Base-by-base conservation (phyloP, 306 rosid genomes). In the Geum urbanum region DNA sequence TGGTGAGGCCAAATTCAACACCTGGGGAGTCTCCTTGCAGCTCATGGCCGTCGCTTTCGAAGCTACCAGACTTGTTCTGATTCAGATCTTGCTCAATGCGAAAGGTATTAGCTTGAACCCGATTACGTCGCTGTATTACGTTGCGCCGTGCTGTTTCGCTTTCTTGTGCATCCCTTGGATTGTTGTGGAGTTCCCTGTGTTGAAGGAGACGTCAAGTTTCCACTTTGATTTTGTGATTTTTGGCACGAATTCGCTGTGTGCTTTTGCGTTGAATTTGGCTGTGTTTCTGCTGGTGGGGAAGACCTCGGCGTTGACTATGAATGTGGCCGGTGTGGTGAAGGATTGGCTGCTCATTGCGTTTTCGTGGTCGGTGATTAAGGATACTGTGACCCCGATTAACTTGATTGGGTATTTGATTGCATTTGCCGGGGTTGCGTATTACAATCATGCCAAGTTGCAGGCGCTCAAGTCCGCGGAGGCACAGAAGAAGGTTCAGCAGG, bases 301-400 rank as follows among this genome's bases (percentile, higher is more conserved):
- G 91, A 94, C 99, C 0, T 94, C 99, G 7, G 99, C 99, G 5
- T 72, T 94, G 86, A 94, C 99, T 0, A 91, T 94, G 99, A 94
- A 94, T 69, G 99, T 94, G 15, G 99, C 99, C 43, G 99, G 99
- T 12, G 99, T 91, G 45, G 97, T 91, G 37, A 94, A 94, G 76
- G 99, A 94, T 69, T 94, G 97, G 98, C 83, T 94, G 12, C 66
- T 94, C 88, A 94, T 94, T 50, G 97, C 96, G 0, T 94, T 94
- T 79, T 94, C 98, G 7, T 94, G 98, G 98, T 94, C 98, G 1
- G 98, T 94, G 74, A 94, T 94, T 7, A 94, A 90, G 95, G 98
- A 90, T 63, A 90, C 84, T 0, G 96, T 94, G 55, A 94, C 98
- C 0, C 84, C 98, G 0, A 32, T 94, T 39, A 94, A 94, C 60